Evolutionary conservation across 192 early-diverging fungal species (phyloP).

Genomic region (Irineochytrium annulatum): DNA sequence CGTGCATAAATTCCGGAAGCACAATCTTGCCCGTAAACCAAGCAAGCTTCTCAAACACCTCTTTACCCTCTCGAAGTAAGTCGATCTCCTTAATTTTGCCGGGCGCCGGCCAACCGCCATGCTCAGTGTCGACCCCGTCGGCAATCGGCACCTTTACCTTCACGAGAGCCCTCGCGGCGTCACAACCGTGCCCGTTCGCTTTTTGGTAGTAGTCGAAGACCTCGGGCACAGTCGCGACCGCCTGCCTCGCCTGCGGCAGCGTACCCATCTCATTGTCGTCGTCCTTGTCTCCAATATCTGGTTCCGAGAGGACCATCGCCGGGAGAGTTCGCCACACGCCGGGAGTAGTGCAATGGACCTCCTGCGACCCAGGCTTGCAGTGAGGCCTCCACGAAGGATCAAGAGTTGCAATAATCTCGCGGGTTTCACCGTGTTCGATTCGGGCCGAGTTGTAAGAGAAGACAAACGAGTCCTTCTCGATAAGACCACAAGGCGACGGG

Average conservation of each 20-base stretch:
- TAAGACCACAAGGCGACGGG: slow-evolving; percentile 25
- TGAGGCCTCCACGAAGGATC: slow-evolving; percentile 35
- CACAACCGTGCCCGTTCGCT: too few relatives aligned
- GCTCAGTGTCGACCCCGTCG: too few relatives aligned
- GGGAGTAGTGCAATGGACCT: slow-evolving; percentile 10
- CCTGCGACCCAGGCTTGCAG: slow-evolving; percentile 13
- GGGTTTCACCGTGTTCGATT: slow-evolving; percentile 26
- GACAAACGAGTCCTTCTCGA: slow-evolving; percentile 33
- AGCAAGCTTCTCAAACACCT: slow-evolving; percentile 33
- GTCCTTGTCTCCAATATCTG: neutral
- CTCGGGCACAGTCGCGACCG: too few relatives aligned
- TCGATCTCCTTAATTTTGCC: too few relatives aligned
- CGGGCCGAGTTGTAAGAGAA: slow-evolving; percentile 28
- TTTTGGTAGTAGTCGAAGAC: too few relatives aligned
- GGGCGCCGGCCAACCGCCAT: too few relatives aligned
- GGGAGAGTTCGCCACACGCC: slow-evolving; percentile 6
- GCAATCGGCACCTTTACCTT: too few relatives aligned
- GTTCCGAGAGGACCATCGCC: neutral
- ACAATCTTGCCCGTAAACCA: slow-evolving; percentile 40
- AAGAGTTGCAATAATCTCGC: slow-evolving; percentile 22
- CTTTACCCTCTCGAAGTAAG: slow-evolving; percentile 23
- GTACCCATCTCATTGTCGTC: neutral
- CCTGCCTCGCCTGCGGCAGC: neutral
- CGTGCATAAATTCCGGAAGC: slow-evolving; percentile 16
- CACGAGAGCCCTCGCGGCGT: too few relatives aligned